These are phyloP conservation scores for Tricholoma hemisulphureum DNA, from an alignment of 768 basidiomycete genomes.

Conservation along the genomic window DNA sequence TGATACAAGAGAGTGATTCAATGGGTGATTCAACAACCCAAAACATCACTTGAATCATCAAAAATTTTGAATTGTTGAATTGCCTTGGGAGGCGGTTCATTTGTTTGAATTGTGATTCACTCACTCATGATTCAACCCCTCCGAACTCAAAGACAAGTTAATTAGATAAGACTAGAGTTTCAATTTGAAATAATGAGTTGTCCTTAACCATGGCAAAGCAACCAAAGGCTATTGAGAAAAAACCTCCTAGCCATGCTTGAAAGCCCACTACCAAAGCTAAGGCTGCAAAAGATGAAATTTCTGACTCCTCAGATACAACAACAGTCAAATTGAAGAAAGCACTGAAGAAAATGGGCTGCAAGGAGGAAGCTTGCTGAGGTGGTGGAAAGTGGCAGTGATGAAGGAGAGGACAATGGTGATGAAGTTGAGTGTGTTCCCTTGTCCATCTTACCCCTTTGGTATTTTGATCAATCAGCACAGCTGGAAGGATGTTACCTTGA, in stretches of 20 bases:
- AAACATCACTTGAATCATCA: no score
- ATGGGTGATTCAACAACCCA: no score
- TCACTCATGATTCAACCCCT: no score
- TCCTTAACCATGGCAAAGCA: no score
- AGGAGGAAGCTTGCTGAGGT: background rate
- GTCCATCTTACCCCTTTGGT: background rate
- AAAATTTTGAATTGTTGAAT: no score
- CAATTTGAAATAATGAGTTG: no score
- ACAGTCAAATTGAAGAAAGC: background rate
- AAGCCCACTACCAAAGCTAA: background rate
- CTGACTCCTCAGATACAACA: background rate
- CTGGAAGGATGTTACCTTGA: constrained; percentile 2
- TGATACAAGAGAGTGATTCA: no score
- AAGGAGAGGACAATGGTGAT: background rate
- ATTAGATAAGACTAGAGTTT: no score
- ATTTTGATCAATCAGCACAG: background rate
- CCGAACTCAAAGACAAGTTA: no score
- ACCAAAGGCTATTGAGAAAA: no score
- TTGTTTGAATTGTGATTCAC: no score
- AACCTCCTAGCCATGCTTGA: background rate
- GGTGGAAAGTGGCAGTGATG: background rate
- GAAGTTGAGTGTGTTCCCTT: background rate
- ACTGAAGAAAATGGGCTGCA: background rate
- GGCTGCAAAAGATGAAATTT: background rate
- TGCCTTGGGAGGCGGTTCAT: no score